These are phyloP conservation scores for Dacryopinax primogenitus DNA, from an alignment of 768 basidiomycete genomes.

Conservation along the genomic window DNA sequence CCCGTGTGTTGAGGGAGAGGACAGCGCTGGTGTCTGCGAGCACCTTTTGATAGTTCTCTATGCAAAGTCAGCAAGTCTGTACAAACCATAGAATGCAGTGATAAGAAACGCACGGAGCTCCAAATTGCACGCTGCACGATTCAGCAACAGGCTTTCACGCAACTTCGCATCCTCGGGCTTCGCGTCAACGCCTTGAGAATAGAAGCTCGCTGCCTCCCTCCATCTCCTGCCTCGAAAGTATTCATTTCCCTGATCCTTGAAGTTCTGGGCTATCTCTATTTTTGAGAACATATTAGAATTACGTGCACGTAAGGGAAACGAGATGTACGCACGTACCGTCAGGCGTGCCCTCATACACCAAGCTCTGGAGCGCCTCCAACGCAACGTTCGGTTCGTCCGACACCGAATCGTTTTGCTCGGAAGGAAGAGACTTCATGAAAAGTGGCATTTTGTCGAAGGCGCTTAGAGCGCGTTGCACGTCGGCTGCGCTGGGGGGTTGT, in stretches of 20 bases:
- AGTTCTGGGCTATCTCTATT: constrained; percentile 76
- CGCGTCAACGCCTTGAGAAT: constrained; percentile 78
- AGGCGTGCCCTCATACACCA: constrained; percentile 80
- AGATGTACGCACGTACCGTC: constrained; percentile 55
- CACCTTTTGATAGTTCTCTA: constrained; percentile 81
- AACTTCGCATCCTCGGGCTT: constrained; percentile 52
- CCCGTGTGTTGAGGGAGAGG: constrained; percentile 45
- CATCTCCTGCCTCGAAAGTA: constrained; percentile 79
- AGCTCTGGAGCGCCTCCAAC: constrained; percentile 69
- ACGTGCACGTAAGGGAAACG: not conserved
- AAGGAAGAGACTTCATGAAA: constrained; percentile 82
- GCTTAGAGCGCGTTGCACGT: constrained; percentile 21
- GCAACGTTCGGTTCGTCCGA: constrained; percentile 46
- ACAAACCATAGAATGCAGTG: not conserved
- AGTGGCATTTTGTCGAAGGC: constrained; percentile 60
- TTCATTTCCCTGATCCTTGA: constrained; percentile 93
- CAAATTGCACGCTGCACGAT: constrained; percentile 87
- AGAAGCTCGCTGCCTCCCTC: constrained; percentile 80
- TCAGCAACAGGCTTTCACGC: constrained; percentile 60
- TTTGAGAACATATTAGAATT: not conserved
- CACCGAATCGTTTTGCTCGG: not conserved
- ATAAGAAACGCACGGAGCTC: constrained; percentile 50
- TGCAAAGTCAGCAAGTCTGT: not conserved
- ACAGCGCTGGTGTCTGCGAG: constrained; percentile 73
- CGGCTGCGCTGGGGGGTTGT: not conserved